Evolutionary conservation across 2,329 filamentous ascomycete species (phyloP), one percentile per base, ranked within the genome.

Genomic region (Colletotrichum sp.): DNA sequence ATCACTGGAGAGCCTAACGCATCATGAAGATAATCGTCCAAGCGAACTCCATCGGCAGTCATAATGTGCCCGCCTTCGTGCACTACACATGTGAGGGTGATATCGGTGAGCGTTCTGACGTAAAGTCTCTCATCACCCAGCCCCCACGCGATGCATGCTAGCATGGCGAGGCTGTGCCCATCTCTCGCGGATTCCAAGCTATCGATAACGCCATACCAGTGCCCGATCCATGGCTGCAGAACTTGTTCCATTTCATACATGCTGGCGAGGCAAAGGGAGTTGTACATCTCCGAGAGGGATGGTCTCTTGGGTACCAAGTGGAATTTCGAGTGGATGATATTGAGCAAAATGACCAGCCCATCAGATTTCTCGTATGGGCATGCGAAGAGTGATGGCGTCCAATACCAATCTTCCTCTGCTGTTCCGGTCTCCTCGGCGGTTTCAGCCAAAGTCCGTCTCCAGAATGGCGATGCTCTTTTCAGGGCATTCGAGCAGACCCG

Each of bases 81-180:
- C 5, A 73, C 32, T 15, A 34, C 38, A 15, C 64, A 69, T 10
- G 36, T 74, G 3, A 74, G 64, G 2, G 64, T 24, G 12, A 75
- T 74, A 2, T 55, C 69, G 52, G 24, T 43, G 5, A 67, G 28
- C 12, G 52, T 75, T 7, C 38, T 61, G 6, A 58, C 16, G 16
- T 75, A 76, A 0, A 76, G 48, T 52, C 32, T 48, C 61, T 76
- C 71, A 26, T 75, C 74, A 1, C 74, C 74, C n/a, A 76, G 16
- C 0, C 66, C 55, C 74, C 71, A 76, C 4, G 71, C 55, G 4
- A 76, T 67, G 52, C 72, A 76, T 2, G 55, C 60, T 4, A 76
- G 5, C 66, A 64, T 70, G 2, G n/a, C 74, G 8, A 76, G 48
- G 21, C 65, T 61, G 4, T 34, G 52, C 2, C 60, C 72, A 6